A percentile compares a stretch with the other conserved stretches of the same genome.
Conservation (phyloP, 768 basidiomycete species). For the Fomitopsis serialis region DNA sequence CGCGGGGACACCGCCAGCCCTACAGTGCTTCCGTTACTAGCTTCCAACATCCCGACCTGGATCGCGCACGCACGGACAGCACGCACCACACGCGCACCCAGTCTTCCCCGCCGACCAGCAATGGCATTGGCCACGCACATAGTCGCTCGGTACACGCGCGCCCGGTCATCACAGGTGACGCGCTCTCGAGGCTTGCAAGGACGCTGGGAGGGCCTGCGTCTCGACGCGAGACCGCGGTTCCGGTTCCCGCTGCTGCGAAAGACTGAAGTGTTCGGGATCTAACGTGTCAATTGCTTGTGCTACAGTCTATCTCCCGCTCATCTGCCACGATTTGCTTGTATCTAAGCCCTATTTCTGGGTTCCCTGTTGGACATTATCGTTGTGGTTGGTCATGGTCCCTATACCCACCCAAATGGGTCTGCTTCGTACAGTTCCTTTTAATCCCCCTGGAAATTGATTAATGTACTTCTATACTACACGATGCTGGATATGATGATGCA, state of each 20-base stretch:
- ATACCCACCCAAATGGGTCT: conserved; percentile 7
- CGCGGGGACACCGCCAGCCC: conserved; percentile 27
- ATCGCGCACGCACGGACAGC: conserved; percentile 32
- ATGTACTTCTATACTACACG: neutral
- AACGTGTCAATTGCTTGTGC: neutral
- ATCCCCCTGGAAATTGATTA: neutral
- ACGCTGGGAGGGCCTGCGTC: conserved; percentile 42
- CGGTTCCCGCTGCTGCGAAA: conserved; percentile 12
- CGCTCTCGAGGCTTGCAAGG: conserved; percentile 58
- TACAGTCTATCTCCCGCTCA: neutral
- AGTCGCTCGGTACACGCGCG: conserved; percentile 41
- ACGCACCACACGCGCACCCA: conserved; percentile 55
- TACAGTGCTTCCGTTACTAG: conserved; percentile 25
- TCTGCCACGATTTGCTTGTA: neutral
- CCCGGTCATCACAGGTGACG: conserved; percentile 72
- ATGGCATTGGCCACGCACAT: conserved; percentile 27
- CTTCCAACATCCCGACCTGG: conserved; percentile 40
- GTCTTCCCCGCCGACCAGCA: conserved; percentile 53
- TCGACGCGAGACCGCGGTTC: conserved; percentile 13
- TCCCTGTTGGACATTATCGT: neutral
- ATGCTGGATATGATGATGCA: conserved; percentile 6
- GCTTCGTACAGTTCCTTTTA: neutral
- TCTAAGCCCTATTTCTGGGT: neutral
- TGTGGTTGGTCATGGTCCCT: conserved; percentile 6
- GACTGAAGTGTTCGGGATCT: conserved; percentile 10